Conservation (phyloP, 1,139 yeast species). For the Pichia terricola region DNA sequence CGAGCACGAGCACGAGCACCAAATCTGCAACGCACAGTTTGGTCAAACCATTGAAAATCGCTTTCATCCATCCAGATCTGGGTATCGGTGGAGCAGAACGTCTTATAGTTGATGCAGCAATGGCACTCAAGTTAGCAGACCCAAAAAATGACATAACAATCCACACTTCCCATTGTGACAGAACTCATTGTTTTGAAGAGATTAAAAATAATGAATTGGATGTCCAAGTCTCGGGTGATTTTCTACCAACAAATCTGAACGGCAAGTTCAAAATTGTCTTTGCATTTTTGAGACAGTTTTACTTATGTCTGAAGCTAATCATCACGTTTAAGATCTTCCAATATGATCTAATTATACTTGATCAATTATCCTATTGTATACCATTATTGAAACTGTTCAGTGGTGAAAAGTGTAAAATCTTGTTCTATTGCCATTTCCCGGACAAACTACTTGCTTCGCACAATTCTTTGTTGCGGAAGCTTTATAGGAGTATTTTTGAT, state of each 20-base stretch:
- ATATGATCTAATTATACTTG: constrained; percentile 72
- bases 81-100: constrained; percentile 98
- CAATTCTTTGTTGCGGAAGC: constrained; percentile 41
- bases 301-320: constrained; percentile 44
- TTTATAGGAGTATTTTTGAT: constrained; percentile 81
- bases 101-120: constrained; percentile 87
- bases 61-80: constrained; percentile 90
- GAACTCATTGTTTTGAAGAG: constrained; percentile 83
- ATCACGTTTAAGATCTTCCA: constrained; percentile 36
- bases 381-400: constrained; percentile 58
- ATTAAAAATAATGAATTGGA: constrained; percentile 45
- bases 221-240: constrained; percentile 74
- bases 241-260: constrained; percentile 58
- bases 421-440: constrained; percentile 95
- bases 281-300: constrained; percentile 77
- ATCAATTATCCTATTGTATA: constrained; percentile 78
- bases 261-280: constrained; percentile 71
- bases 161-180: constrained; percentile 87
- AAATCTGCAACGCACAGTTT: too few species aligned
- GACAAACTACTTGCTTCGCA: constrained; percentile 71
- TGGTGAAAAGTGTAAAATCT: constrained; percentile 30
- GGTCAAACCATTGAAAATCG: constrained; percentile 31
- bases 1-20: too few species aligned
- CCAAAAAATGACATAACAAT: constrained; percentile 58
- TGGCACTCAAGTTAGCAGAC: constrained; percentile 43